These are phyloP conservation scores for Talaromyces verruculosus DNA, from an alignment of 2,329 filamentous ascomycete genomes.

Conservation along the genomic window DNA sequence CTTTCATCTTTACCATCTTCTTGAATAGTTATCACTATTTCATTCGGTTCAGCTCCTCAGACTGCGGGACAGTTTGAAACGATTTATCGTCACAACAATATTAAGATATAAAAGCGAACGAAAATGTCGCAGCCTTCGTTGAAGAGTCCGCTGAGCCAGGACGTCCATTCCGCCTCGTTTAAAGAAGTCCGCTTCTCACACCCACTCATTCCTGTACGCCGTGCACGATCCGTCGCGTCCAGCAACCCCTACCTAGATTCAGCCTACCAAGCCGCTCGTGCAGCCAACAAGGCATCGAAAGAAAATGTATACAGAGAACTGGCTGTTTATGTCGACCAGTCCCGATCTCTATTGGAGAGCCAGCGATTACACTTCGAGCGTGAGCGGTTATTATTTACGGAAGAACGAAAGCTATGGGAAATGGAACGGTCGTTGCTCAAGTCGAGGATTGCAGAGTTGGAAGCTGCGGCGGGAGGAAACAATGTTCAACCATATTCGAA, in stretches of 20 bases:
- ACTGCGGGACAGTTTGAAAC: conserved; percentile 11
- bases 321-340: conserved; percentile 44
- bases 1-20: neutral
- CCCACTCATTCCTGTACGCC: conserved; percentile 37
- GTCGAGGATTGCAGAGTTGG: conserved; percentile 44
- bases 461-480: conserved; percentile 32
- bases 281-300: conserved; percentile 22
- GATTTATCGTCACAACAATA: neutral
- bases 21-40: neutral
- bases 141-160: conserved; percentile 9
- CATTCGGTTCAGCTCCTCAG: neutral
- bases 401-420: conserved; percentile 47
- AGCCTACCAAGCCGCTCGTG: conserved; percentile 26
- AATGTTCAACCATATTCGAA: neutral
- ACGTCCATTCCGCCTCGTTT: conserved; percentile 25
- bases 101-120: neutral
- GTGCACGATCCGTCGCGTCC: conserved; percentile 42
- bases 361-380: conserved; percentile 42
- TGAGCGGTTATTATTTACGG: conserved; percentile 43
- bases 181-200: conserved; percentile 47
- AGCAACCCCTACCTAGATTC: conserved; percentile 34
- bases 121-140: conserved; percentile 13
- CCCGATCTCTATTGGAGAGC: conserved; percentile 40
- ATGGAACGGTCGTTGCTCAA: conserved; percentile 45
- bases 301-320: conserved; percentile 26